These are phyloP conservation scores for Aspergillus jensenii DNA, from an alignment of 2,329 filamentous ascomycete genomes.

Conservation along the genomic window DNA sequence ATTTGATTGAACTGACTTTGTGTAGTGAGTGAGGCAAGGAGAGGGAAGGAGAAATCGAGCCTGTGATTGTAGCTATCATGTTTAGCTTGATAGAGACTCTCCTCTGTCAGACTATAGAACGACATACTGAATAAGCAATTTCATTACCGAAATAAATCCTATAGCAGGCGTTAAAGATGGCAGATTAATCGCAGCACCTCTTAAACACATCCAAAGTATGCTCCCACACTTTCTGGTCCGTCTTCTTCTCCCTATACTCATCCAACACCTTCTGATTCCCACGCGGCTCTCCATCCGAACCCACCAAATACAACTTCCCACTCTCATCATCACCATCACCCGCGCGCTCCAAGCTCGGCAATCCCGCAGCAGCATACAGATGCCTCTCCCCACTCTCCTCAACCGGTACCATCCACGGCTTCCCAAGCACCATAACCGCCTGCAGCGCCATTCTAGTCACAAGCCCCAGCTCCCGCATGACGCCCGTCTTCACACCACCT, in stretches of 20 bases:
- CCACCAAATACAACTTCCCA: neutral
- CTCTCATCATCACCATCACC: too few relatives aligned
- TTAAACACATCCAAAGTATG: neutral
- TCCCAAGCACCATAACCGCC: neutral
- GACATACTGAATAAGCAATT: too few relatives aligned
- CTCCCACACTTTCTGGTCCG: neutral
- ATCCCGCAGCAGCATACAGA: neutral
- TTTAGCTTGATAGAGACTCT: too few relatives aligned
- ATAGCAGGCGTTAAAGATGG: too few relatives aligned
- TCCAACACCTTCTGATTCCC: neutral
- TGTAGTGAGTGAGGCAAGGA: neutral
- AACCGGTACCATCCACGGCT: slow-evolving; percentile 4
- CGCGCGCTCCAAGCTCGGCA: too few relatives aligned
- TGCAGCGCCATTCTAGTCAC: neutral
- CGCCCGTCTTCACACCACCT: neutral
- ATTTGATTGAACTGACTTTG: neutral
- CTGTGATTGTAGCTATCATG: too few relatives aligned
- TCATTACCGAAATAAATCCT: too few relatives aligned
- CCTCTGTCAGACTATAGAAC: too few relatives aligned
- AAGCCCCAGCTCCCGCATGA: neutral
- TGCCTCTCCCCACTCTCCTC: slow-evolving; percentile 11
- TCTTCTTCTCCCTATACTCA: neutral
- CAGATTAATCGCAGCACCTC: neutral
- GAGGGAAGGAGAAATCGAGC: too few relatives aligned
- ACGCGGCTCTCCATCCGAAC: neutral